Evolutionary conservation across 192 early-diverging fungal species (phyloP).

Genomic region (Podila horticola): DNA sequence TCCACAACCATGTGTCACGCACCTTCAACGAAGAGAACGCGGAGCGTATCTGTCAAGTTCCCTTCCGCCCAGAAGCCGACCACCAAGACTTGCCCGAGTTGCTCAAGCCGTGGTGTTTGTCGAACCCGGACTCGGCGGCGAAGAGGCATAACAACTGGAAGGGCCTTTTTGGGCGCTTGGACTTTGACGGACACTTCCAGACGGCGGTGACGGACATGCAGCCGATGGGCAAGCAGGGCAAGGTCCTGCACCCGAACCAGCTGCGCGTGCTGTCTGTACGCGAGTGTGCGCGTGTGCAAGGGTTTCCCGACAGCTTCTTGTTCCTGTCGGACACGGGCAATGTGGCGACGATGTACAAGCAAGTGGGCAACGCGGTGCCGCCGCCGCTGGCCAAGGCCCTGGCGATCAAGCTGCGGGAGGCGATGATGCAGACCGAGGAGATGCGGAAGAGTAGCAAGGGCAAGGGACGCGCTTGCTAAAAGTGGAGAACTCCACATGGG

Average conservation of each 20-base stretch:
- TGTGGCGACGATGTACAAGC: slow-evolving; percentile 60
- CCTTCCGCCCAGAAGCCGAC: neutral
- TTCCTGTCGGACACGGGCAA: slow-evolving; percentile 57
- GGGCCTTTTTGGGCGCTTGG: slow-evolving; percentile 40
- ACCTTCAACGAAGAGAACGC: too few species aligned
- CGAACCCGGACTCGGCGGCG: slow-evolving; percentile 58
- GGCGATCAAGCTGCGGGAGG: slow-evolving; percentile 59
- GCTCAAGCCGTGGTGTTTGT: slow-evolving; percentile 68
- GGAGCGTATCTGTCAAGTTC: neutral
- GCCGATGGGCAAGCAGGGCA: slow-evolving; percentile 71
- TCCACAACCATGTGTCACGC: too few species aligned
- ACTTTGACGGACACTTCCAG: slow-evolving; percentile 67
- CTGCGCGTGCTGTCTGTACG: slow-evolving; percentile 66
- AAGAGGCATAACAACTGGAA: slow-evolving; percentile 65
- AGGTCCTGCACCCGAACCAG: slow-evolving; percentile 69
- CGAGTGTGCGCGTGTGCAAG: slow-evolving; percentile 75
- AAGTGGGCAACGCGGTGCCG: slow-evolving; percentile 80
- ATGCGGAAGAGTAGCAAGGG: too few species aligned
- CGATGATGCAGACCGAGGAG: slow-evolving; percentile 47
- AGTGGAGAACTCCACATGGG: too few species aligned
- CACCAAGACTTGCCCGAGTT: slow-evolving; percentile 51
- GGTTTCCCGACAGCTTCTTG: slow-evolving; percentile 73
- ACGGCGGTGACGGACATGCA: slow-evolving; percentile 69
- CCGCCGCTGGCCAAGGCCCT: slow-evolving; percentile 71
- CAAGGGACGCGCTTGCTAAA: too few species aligned